Evolutionary conservation across 345 rosid species (phyloP).

Genomic region (Moricandia moricandioides): DNA sequence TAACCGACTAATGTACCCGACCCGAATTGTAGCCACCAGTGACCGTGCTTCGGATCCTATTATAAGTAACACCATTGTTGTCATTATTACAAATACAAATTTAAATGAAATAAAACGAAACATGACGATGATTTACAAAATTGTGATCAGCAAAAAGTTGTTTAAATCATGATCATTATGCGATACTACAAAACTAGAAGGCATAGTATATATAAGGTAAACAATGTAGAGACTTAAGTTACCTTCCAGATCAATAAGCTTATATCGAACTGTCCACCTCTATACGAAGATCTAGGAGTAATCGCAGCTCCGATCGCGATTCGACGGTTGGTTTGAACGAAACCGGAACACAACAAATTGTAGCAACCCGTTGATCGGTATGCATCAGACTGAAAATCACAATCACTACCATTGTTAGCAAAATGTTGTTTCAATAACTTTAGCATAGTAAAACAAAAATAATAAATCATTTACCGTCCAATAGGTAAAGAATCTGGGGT

Average conservation of each 20-base stretch:
- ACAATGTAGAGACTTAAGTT: constrained; percentile 16
- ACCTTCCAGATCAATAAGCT: constrained; percentile 98
- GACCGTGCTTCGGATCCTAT: constrained; percentile 98
- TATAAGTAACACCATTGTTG: constrained; percentile 14
- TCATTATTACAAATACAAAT: not conserved
- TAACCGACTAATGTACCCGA: constrained; percentile 85
- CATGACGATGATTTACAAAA: no score
- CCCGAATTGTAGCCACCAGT: constrained; percentile 99
- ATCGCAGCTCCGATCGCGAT: constrained; percentile 97
- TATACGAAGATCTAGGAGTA: constrained; percentile 84
- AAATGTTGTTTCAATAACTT: constrained; percentile 15
- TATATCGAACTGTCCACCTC: constrained; percentile 90
- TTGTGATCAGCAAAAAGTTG: not conserved
- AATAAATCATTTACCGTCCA: constrained; percentile 76
- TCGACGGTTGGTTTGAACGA: constrained; percentile 78
- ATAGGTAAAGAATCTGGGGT: constrained; percentile 94
- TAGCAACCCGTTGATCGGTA: constrained; percentile 97
- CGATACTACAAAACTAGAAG: not conserved
- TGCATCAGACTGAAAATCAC: constrained; percentile 69
- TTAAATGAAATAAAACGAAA: no score
- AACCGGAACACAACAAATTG: constrained; percentile 91
- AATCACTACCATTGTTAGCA: constrained; percentile 19
- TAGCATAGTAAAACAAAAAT: not conserved
- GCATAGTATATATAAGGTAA: not conserved
- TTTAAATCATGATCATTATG: not conserved